Evolutionary conservation across 768 basidiomycete genomes (phyloP), one percentile per base, ranked within the genome.

Genomic region (Macrolepiota albuminosa): DNA sequence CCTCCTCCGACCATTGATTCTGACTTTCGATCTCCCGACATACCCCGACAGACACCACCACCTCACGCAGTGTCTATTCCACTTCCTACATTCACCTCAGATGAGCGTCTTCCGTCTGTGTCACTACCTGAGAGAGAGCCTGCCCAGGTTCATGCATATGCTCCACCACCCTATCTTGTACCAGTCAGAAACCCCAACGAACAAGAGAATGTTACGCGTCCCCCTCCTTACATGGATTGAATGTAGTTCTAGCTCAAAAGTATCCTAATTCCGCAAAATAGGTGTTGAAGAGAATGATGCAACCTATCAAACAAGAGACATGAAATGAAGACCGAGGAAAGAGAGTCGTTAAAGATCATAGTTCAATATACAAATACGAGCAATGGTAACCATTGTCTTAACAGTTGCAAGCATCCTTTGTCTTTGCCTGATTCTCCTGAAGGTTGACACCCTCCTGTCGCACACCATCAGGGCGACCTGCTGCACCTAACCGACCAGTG

Each of bases 1-100:
- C 92, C 91, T 24, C 92, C 92, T 5, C 92, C 92, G 13, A 90
- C 89, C 6, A 94, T 94, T 65, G 89, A 94, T 71, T 91, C 89
- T 9, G 87, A 85, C 52, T 91, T 88, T 67, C 79, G 81, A 57
- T 78, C 78, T 16, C 82, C 81, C n/a, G 74, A 72, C 39, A 64
- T 67, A n/a, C 62, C 73, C 45, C 67, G 69, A 57, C 74, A 69
- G 45, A 63, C 69, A 37, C 71, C 72, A 42, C 69, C 69, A 24
- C 70, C 73, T 50, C 72, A 67, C 46, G 64, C 77, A 47, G 72
- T 75, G 6, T 69, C 79, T 16, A 72, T 70, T 9, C 62, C 68
- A 16, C 71, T 67, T 61, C 67, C 69, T 21, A 64, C 68, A 43
- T 73, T 75, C 45, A 67, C 60, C 39, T 64, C 69, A 37, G 57